Evolutionary conservation across 176 grass and related monocot genomes (phyloP), one percentile per base, ranked within the genome.

Genomic region (Alopecurus myosuroides): DNA sequence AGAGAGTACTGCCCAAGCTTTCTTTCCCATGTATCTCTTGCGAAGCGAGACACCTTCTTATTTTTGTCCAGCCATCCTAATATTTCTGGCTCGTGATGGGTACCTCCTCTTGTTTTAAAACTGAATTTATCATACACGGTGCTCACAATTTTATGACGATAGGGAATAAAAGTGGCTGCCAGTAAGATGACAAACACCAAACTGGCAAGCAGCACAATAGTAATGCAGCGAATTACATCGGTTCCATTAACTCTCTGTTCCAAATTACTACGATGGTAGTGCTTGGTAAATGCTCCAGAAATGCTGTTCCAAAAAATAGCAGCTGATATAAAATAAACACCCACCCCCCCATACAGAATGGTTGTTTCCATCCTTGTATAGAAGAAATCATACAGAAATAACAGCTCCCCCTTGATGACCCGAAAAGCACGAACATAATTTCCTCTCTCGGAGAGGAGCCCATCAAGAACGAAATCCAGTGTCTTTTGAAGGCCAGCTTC

Each of bases 351-450:
- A 44, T 44, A 13, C 4, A 0, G 0, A 4, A 20, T 4, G 2
- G 0, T 0, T 9, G 1, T 20, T 19, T 80, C 39, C 65, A 79
- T 44, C 30, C 40, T 79, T 42, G 84, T 86, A 44, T 79, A 79
- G 28, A 86, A 86, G 65, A 79, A 79, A 28, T 86, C 76, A 30
- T 61, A 86, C 20, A 79, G 50, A 39, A 72, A 80, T 6, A 65
- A 30, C 52, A 86, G 31, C 76, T 86, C 76, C 22, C 12, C 35
- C 65, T 86, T 66, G 22, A 73, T 80, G 12, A 86, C 76, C 0
- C 14, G 30, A 55, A 86, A 86, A 19, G 39, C 76, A n/a, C 65
- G 39, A 42, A 44, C 19, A 52, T 46, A 20, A 6, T 22, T 35
- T 0, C 9, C 29, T 42, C 71, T 40, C 8, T 62, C 40, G 1